Conservation (phyloP, 179 eudicot species). For the Patellifolia procumbens region DNA sequence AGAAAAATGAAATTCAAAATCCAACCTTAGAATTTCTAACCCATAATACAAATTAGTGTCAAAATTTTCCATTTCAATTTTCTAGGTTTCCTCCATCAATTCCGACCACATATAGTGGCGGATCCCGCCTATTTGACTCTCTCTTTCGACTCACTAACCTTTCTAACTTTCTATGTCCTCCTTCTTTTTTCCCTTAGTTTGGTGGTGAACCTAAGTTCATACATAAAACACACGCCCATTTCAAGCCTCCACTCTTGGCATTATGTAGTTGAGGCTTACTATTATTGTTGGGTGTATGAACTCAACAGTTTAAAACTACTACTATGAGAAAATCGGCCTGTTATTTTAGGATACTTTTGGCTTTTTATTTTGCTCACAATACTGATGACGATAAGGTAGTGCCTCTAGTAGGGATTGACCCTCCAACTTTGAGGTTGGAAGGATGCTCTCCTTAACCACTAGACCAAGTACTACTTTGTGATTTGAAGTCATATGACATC, state of each 20-base stretch:
- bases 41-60: background rate
- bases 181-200: background rate
- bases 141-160: background rate
- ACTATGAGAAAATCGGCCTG: background rate
- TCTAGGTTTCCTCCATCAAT: conserved; percentile 13
- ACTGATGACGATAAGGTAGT: background rate
- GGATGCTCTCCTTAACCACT: too few species aligned
- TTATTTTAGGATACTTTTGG: background rate
- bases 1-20: too few species aligned
- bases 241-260: background rate
- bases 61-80: background rate
- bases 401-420: too few species aligned
- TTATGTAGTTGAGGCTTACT: background rate
- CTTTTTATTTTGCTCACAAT: background rate
- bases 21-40: too few species aligned
- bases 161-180: background rate
- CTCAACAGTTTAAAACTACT: background rate
- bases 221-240: background rate
- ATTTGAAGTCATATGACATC: too few species aligned
- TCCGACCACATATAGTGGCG: conserved; percentile 34
- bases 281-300: background rate
- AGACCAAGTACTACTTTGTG: too few species aligned
- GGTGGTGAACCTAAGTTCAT: background rate
- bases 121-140: conserved; percentile 35
- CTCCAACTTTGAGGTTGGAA: too few species aligned